Percentiles rank a stretch among this genome's conserved stretches.
Conservation (phyloP, 2,329 filamentous ascomycete genomes). For the Paraphaeosphaeria sporulosa region DNA sequence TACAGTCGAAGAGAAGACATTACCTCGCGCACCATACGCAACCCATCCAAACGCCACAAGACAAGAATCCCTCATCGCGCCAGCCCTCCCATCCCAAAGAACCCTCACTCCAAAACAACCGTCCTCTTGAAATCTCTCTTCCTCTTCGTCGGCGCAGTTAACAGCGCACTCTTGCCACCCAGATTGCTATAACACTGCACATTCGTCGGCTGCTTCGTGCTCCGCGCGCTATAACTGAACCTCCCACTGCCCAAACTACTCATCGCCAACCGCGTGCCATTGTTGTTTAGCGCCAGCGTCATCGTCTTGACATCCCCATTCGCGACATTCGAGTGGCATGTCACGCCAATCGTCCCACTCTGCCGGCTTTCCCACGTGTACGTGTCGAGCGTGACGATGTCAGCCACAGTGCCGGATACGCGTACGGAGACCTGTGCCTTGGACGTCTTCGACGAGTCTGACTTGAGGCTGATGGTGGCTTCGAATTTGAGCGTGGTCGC, state of each 20-base stretch:
- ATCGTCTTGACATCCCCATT: conserved; percentile 41
- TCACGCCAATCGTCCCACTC: conserved; percentile 41
- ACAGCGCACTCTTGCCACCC: conserved; percentile 30
- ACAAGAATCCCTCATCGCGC: no score
- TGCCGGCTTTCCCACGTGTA: conserved; percentile 43
- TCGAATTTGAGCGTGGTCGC: conserved; percentile 38
- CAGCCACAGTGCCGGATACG: conserved; percentile 30
- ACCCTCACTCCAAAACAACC: not conserved
- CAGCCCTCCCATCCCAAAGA: not conserved
- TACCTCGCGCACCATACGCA: no score
- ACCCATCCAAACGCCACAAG: no score
- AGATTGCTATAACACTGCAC: conserved; percentile 37
- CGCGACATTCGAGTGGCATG: conserved; percentile 45
- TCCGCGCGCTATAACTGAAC: conserved; percentile 36
- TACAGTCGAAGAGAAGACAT: no score
- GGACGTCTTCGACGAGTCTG: conserved; percentile 24
- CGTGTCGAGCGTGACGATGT: conserved; percentile 41
- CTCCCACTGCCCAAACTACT: conserved; percentile 33
- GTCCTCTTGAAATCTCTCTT: conserved; percentile 19
- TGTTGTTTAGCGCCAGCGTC: conserved; percentile 38
- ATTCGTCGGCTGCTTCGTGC: conserved; percentile 37
- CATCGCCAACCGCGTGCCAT: conserved; percentile 30
- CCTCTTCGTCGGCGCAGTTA: conserved; percentile 32
- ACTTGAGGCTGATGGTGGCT: conserved; percentile 37
- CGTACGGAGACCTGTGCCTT: conserved; percentile 40